These are phyloP conservation scores for Gloeostereum incarnatum DNA, from an alignment of 768 basidiomycete genomes.

Conservation along the genomic window DNA sequence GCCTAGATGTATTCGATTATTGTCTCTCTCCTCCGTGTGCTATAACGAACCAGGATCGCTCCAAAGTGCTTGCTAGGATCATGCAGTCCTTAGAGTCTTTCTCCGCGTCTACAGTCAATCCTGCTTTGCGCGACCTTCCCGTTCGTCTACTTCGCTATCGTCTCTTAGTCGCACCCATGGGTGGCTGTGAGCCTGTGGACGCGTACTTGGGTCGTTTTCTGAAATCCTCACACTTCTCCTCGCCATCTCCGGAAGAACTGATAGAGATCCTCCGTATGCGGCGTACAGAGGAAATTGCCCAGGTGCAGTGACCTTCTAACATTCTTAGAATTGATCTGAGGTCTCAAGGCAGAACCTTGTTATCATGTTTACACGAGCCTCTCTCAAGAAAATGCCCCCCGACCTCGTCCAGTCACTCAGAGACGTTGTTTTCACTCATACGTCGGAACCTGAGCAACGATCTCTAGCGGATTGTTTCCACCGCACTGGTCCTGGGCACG, in stretches of 20 bases:
- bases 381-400: not conserved
- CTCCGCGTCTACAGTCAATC: slow-evolving; percentile 19
- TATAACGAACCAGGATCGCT: slow-evolving; percentile 21
- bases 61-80: slow-evolving; percentile 29
- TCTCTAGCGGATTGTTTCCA: slow-evolving; percentile 10
- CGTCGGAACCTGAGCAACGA: not conserved
- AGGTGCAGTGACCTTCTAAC: not conserved
- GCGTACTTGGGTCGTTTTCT: slow-evolving; percentile 15
- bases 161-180: slow-evolving; percentile 30
- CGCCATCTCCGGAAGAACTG: slow-evolving; percentile 18
- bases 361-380: not conserved
- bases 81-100: slow-evolving; percentile 20
- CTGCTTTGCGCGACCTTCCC: slow-evolving; percentile 20
- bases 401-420: not conserved
- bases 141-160: slow-evolving; percentile 33
- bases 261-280: slow-evolving; percentile 28
- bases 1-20: slow-evolving; percentile 30
- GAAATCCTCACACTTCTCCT: slow-evolving; percentile 10
- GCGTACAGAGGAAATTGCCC: slow-evolving; percentile 18
- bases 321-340: not conserved
- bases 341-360: not conserved
- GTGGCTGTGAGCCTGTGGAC: slow-evolving; percentile 28
- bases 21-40: slow-evolving; percentile 29
- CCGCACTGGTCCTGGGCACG: slow-evolving; percentile 10
- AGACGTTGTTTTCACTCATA: not conserved